Conservation (phyloP, 306 rosid genomes). For the Dalbergia cochinchinensis region DNA sequence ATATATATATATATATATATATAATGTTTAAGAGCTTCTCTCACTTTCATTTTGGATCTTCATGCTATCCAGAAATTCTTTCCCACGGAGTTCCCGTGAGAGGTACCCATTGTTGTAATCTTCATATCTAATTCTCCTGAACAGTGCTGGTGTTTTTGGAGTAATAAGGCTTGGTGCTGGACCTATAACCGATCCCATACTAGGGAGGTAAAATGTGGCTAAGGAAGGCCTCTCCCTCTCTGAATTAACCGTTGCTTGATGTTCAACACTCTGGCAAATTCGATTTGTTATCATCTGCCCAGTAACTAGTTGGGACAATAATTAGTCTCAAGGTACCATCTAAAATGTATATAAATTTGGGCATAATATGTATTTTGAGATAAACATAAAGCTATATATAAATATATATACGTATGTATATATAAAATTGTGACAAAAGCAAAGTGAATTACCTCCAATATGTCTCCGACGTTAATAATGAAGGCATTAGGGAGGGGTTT, state of each 20-base stretch:
- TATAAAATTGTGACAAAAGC: neutral
- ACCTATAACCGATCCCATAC: constrained; percentile 38
- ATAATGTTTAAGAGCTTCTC: too few species aligned
- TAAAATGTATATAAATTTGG: too few species aligned
- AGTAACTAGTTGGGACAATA: neutral
- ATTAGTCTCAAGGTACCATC: too few species aligned
- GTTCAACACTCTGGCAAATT: constrained; percentile 50
- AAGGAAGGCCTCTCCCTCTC: constrained; percentile 53
- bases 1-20: too few species aligned
- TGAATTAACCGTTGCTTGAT: constrained; percentile 49
- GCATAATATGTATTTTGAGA: too few species aligned
- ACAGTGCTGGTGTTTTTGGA: constrained; percentile 43
- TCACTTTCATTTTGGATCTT: neutral
- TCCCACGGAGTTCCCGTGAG: constrained; percentile 43
- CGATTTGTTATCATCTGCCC: constrained; percentile 56
- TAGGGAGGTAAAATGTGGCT: constrained; percentile 52
- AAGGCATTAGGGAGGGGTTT: constrained; percentile 51
- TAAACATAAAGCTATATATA: too few species aligned
- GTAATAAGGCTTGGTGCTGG: constrained; percentile 57
- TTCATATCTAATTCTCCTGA: neutral
- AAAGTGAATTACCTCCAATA: constrained; percentile 41
- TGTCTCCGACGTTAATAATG: constrained; percentile 47
- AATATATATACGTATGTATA: too few species aligned
- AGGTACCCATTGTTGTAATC: constrained; percentile 41
- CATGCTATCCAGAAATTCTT: constrained; percentile 44